Percentiles rank a stretch among this genome's conserved stretches.
These are phyloP conservation scores for Sporothrix brunneoviolacea DNA, from an alignment of 2,329 filamentous ascomycete genomes.

Conservation along the genomic window DNA sequence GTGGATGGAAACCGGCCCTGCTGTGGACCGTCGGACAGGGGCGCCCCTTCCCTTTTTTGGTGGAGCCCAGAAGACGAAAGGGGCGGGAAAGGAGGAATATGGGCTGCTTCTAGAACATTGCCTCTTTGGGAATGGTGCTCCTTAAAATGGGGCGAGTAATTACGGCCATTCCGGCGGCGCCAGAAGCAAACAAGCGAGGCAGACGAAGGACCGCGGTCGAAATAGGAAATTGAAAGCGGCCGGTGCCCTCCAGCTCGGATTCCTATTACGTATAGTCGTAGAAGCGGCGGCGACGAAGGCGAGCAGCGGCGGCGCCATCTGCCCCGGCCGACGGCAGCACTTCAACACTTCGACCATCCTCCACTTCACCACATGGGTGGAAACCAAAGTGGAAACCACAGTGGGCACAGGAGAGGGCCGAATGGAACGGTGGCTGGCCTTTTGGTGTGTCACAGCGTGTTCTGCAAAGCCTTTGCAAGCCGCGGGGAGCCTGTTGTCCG, in stretches of 20 bases:
- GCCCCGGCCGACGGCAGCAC: too few relatives aligned
- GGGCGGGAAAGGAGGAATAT: not conserved
- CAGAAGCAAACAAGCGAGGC: not conserved
- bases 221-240: not conserved
- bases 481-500: slow-evolving; percentile 2
- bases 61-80: not conserved
- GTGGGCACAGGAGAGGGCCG: not conserved
- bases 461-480: slow-evolving; percentile 3
- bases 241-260: not conserved
- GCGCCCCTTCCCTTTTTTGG: not conserved
- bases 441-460: not conserved
- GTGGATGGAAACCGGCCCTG: not conserved
- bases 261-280: slow-evolving; percentile 1
- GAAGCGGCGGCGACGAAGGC: not conserved
- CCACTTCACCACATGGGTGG: not conserved
- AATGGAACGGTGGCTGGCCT: not conserved
- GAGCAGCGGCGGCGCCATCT: too few relatives aligned
- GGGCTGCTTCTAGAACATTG: slow-evolving; percentile 17
- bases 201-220: too few relatives aligned
- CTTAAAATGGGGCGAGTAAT: not conserved
- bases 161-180: slow-evolving; percentile 12
- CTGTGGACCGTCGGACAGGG: not conserved
- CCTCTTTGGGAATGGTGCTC: not conserved
- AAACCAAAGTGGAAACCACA: not conserved
- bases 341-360: too few relatives aligned